phyloP scores from a whole-genome alignment of 768 basidiomycete species.

The Daedalea quercina region DNA sequence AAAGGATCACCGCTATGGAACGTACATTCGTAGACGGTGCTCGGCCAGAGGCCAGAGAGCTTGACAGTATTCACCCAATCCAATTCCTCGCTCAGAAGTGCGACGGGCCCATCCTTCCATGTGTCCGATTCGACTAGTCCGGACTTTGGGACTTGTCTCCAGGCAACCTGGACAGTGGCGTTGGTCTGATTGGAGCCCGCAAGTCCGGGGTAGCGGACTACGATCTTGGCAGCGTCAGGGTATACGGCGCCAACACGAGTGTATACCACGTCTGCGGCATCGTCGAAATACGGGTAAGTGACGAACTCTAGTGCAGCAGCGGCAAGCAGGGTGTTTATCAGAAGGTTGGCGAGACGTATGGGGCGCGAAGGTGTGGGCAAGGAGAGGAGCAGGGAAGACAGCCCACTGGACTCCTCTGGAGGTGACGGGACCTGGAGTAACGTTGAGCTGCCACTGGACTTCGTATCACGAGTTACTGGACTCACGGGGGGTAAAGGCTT shows the following conservation, averaged over 20 bases:
- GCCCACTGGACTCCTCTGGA: conserved; percentile 5
- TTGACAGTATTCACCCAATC: conserved; percentile 58
- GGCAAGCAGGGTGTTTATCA: conserved; percentile 35
- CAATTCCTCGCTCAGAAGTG: conserved; percentile 34
- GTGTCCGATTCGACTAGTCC: conserved; percentile 24
- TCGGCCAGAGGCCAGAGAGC: conserved; percentile 59
- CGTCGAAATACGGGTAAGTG: conserved; percentile 46
- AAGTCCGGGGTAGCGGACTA: conserved; percentile 47
- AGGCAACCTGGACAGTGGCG: conserved; percentile 33
- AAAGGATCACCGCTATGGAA: conserved; percentile 7
- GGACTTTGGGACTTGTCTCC: conserved; percentile 27
- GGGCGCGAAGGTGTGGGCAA: conserved; percentile 23
- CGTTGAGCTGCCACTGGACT: conserved; percentile 4
- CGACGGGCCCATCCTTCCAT: conserved; percentile 52
- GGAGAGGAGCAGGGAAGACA: conserved; percentile 24
- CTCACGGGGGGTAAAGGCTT: neutral
- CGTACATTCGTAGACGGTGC: conserved; percentile 65
- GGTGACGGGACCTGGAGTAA: conserved; percentile 14
- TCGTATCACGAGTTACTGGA: neutral
- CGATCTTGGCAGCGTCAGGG: conserved; percentile 54
- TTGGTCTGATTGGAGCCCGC: conserved; percentile 24
- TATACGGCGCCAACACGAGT: conserved; percentile 67
- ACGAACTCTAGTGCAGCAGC: conserved; percentile 41
- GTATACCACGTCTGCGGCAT: conserved; percentile 50
- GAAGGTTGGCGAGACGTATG: conserved; percentile 19